Conservation (phyloP, 2,329 filamentous ascomycete species). For the Ophiostoma sp. region DNA sequence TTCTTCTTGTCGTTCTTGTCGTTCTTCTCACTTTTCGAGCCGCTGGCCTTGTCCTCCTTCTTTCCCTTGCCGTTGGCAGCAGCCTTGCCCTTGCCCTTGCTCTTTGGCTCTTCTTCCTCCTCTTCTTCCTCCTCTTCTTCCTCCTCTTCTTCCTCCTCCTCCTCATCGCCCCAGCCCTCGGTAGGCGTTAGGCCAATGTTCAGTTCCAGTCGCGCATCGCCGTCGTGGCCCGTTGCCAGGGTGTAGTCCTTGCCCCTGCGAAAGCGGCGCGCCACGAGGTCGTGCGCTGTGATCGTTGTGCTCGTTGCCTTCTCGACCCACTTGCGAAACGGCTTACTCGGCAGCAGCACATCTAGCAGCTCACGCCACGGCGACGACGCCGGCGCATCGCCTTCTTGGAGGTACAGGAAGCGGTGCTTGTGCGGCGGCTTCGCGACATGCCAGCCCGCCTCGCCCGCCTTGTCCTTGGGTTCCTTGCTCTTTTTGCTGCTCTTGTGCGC, state of each 20-base stretch:
- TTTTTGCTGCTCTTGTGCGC: too few relatives aligned
- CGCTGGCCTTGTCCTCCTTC: conserved; percentile 15
- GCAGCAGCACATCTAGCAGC: conserved; percentile 74
- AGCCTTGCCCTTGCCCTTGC: conserved; percentile 9
- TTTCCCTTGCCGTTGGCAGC: conserved; percentile 13
- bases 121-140: conserved; percentile 30
- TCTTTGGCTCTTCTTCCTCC: conserved; percentile 31
- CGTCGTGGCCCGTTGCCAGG: conserved; percentile 77
- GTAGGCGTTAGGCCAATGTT: conserved; percentile 84
- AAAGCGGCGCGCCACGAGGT: conserved; percentile 81
- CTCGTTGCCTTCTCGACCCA: conserved; percentile 84
- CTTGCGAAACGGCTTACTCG: conserved; percentile 78
- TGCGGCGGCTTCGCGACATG: conserved; percentile 80
- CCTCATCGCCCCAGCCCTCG: conserved; percentile 66
- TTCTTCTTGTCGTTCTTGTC: conserved; percentile 25
- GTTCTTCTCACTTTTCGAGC: background rate
- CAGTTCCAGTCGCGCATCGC: conserved; percentile 74
- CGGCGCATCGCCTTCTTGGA: conserved; percentile 47
- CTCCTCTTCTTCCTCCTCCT: conserved; percentile 43
- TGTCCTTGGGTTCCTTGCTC: conserved; percentile 30
- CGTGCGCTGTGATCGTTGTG: conserved; percentile 64
- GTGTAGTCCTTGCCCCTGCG: conserved; percentile 85
- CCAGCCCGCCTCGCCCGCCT: conserved; percentile 56
- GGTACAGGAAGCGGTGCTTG: conserved; percentile 89
- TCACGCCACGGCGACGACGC: conserved; percentile 62